phyloP scores from a whole-genome alignment of 208 protist genomes.

The Leishmania tropica region DNA sequence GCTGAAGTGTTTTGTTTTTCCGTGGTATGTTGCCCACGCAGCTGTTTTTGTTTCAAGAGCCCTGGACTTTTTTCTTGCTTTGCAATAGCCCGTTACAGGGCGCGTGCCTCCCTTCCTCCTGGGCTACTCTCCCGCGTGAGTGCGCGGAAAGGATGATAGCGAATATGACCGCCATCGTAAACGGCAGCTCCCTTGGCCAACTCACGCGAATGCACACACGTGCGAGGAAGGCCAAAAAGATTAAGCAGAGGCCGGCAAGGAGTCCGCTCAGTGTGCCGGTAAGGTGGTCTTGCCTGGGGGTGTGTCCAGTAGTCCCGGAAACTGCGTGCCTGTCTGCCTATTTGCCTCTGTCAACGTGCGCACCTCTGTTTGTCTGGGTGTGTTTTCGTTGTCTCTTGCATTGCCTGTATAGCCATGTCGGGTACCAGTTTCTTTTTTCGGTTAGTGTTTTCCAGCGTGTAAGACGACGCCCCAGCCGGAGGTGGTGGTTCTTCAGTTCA shows the following conservation, averaged over 20 bases:
- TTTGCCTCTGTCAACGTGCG: neutral
- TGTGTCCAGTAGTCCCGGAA: neutral
- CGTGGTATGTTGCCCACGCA: neutral
- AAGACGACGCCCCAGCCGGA: neutral
- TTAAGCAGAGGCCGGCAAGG: neutral
- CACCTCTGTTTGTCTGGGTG: neutral
- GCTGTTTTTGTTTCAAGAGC: neutral
- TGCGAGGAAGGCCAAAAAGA: neutral
- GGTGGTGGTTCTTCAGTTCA: neutral
- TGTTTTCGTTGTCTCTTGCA: neutral
- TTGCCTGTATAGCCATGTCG: neutral
- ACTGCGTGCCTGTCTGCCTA: neutral
- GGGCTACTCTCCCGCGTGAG: neutral
- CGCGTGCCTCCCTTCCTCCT: too few relatives aligned
- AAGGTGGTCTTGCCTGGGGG: neutral
- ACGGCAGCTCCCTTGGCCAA: neutral
- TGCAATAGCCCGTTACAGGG: too few relatives aligned
- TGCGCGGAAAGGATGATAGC: neutral
- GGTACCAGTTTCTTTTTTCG: neutral
- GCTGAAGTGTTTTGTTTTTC: neutral
- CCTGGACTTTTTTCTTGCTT: too few relatives aligned
- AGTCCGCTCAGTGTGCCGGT: neutral
- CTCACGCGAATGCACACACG: neutral
- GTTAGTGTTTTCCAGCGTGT: neutral
- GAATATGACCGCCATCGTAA: neutral